phyloP scores from a whole-genome alignment of 2,329 filamentous ascomycete genomes.

The Alternaria sp. region DNA sequence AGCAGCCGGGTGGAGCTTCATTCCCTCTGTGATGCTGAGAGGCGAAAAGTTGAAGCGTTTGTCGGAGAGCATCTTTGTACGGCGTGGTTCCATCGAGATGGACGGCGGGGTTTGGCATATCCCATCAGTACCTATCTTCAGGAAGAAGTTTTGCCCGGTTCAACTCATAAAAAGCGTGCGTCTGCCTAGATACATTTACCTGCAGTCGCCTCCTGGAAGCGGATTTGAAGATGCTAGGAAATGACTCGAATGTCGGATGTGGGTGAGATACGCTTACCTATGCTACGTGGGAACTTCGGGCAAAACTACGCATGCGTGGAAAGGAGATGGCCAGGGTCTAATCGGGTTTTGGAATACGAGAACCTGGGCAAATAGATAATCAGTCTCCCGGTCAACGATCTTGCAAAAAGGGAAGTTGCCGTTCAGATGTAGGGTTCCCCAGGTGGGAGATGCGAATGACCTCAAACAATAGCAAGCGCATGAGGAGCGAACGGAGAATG shows the following conservation, averaged over 20 bases:
- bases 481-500: neutral
- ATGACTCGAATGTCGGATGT: neutral
- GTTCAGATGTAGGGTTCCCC: neutral
- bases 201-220: neutral
- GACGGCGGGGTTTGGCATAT: no score
- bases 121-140: no score
- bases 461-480: neutral
- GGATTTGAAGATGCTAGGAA: neutral
- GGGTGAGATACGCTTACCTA: neutral
- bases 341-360: neutral
- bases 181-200: no score
- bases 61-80: no score
- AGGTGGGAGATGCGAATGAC: neutral
- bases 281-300: neutral
- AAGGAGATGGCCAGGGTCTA: no score
- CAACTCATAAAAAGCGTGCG: no score
- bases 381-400: neutral
- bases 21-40: neutral
- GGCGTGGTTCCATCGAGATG: no score
- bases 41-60: neutral
- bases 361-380: neutral
- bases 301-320: neutral
- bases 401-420: conserved; percentile 2
- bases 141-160: no score
- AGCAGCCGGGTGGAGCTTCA: neutral